Percentiles rank a stretch among this genome's conserved stretches.
phyloP scores from a whole-genome alignment of 768 basidiomycete species.

The Amanita brunnescens region DNA sequence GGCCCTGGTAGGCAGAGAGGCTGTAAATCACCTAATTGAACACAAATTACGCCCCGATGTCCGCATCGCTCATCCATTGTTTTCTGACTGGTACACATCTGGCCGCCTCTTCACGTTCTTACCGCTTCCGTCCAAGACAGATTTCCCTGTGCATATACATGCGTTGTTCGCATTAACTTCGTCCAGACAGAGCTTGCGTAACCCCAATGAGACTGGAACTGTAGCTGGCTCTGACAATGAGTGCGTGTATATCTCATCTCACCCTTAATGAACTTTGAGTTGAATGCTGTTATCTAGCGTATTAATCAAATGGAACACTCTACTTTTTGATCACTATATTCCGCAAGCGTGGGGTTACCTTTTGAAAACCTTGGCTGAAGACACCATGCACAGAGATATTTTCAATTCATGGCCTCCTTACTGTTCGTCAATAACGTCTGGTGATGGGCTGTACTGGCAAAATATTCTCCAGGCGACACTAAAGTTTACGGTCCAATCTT shows the following conservation, averaged over 20 bases:
- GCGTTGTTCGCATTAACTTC: conserved; percentile 37
- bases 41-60: conserved; percentile 35
- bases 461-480: conserved; percentile 23
- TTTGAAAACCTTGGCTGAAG: conserved; percentile 21
- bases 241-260: conserved; percentile 21
- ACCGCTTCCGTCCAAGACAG: conserved; percentile 36
- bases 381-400: conserved; percentile 17
- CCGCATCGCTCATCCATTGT: conserved; percentile 26
- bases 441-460: conserved; percentile 33
- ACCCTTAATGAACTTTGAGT: not conserved
- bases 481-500: conserved; percentile 14
- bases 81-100: conserved; percentile 9
- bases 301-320: conserved; percentile 38
- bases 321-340: conserved; percentile 37
- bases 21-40: conserved; percentile 12
- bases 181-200: conserved; percentile 37
- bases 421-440: conserved; percentile 22
- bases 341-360: conserved; percentile 34
- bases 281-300: conserved; percentile 20
- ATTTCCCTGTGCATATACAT: conserved; percentile 38
- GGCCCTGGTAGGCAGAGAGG: not conserved
- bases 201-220: conserved; percentile 30
- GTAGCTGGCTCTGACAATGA: conserved; percentile 30
- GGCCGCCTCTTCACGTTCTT: conserved; percentile 43
- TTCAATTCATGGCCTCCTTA: conserved; percentile 33